A percentile compares a stretch with the other conserved stretches of the same genome.
Evolutionary conservation across 140 eudicot genomes (phyloP).

Genomic region (Erigeron philadelphicus): DNA sequence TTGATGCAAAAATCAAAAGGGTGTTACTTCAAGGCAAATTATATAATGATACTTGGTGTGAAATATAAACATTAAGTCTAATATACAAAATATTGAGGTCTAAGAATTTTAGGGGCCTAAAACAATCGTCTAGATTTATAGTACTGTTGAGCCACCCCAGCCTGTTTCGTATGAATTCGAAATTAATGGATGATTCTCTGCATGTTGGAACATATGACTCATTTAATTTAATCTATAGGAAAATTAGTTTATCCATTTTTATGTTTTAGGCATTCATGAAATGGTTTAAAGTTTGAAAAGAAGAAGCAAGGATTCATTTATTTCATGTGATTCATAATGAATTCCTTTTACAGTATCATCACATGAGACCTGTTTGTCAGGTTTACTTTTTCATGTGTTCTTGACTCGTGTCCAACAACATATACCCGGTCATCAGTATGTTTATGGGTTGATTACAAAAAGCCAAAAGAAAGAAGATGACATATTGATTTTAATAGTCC

Average conservation of each 20-base stretch:
- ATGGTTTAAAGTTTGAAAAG: conserved; percentile 14
- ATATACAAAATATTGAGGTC: too few species aligned
- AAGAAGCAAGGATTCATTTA: conserved; percentile 14
- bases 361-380: conserved; percentile 22
- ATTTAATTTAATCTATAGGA: neutral
- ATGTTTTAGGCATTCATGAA: conserved; percentile 11
- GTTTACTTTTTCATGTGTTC: conserved; percentile 3
- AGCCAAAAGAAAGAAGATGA: conserved; percentile 22
- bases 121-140: too few species aligned
- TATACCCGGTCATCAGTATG: neutral
- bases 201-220: too few species aligned
- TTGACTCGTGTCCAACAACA: neutral
- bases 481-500: conserved; percentile 21
- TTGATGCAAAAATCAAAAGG: too few species aligned
- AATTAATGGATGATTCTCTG: too few species aligned
- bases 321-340: conserved; percentile 23
- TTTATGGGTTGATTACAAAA: conserved; percentile 19
- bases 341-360: conserved; percentile 11
- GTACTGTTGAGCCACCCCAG: too few species aligned
- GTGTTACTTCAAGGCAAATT: too few species aligned
- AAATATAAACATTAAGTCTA: too few species aligned
- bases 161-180: too few species aligned
- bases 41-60: too few species aligned
- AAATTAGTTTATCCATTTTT: neutral
- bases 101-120: too few species aligned